Evolutionary conservation across 2,329 filamentous ascomycete species (phyloP).

Genomic region (Xylogone sp.): DNA sequence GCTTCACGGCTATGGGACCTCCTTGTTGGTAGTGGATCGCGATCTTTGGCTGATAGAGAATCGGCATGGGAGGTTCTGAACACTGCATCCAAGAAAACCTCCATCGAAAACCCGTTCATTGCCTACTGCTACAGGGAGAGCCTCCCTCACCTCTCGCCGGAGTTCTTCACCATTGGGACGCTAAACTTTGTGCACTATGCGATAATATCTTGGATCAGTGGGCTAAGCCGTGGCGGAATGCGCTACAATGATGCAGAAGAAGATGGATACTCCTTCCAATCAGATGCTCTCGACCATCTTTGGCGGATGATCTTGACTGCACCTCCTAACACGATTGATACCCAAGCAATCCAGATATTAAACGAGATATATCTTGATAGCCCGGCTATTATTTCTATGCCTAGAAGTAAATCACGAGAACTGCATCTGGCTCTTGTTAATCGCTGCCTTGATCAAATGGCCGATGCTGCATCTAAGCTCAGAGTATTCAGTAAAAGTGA

Average conservation of each 20-base stretch:
- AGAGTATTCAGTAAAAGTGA: slow-evolving; percentile 43
- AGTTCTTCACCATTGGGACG: slow-evolving; percentile 56
- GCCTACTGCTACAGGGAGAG: slow-evolving; percentile 50
- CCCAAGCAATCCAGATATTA: slow-evolving; percentile 64
- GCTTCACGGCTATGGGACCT: slow-evolving; percentile 67
- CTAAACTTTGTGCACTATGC: slow-evolving; percentile 59
- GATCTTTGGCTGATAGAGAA: slow-evolving; percentile 57
- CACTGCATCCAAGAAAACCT: slow-evolving; percentile 35
- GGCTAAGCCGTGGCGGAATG: slow-evolving; percentile 20
- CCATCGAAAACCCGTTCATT: slow-evolving; percentile 53
- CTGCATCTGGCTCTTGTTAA: slow-evolving; percentile 69
- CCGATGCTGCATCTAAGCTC: slow-evolving; percentile 56
- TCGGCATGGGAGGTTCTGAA: slow-evolving; percentile 67
- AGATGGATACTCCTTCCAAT: slow-evolving; percentile 45
- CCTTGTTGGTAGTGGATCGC: slow-evolving; percentile 62
- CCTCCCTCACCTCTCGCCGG: slow-evolving; percentile 52
- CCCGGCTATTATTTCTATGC: slow-evolving; percentile 44
- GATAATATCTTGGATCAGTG: slow-evolving; percentile 46
- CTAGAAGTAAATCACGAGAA: slow-evolving; percentile 46
- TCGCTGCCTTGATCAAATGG: slow-evolving; percentile 69
- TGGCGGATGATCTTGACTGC: slow-evolving; percentile 78
- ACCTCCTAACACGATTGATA: slow-evolving; percentile 61
- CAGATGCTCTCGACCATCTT: slow-evolving; percentile 63
- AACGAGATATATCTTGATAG: slow-evolving; percentile 70
- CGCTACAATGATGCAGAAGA: slow-evolving; percentile 46